A percentile compares a stretch with the other conserved stretches of the same genome.
phyloP scores from a whole-genome alignment of 352 stramenopile genomes.

The Phytopythium delawarense region DNA sequence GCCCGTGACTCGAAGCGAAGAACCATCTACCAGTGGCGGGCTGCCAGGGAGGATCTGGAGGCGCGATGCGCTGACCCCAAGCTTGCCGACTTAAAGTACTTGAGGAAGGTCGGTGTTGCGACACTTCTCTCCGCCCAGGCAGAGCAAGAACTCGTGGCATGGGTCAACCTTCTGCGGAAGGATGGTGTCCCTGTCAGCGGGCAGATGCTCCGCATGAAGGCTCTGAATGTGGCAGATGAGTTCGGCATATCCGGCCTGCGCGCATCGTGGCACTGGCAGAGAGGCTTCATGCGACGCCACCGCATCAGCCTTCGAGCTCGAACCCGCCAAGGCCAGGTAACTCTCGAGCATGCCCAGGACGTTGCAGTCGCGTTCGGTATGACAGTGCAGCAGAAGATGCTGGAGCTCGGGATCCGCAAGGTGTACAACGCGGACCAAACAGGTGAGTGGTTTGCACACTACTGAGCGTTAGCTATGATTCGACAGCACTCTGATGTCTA shows the following conservation, averaged over 20 bases:
- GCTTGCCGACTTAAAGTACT: neutral
- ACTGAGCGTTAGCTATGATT: no score
- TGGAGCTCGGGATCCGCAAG: slow-evolving; percentile 6
- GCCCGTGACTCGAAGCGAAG: neutral
- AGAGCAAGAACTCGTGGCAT: neutral
- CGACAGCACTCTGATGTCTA: neutral
- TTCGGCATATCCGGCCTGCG: neutral
- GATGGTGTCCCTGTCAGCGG: neutral
- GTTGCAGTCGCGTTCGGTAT: neutral
- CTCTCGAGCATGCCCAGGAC: slow-evolving; percentile 2
- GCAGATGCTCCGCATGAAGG: neutral
- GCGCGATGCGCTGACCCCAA: neutral
- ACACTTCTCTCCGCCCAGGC: neutral
- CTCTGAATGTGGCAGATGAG: neutral
- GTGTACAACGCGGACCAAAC: slow-evolving; percentile 14
- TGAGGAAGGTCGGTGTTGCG: neutral
- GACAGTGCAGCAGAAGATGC: slow-evolving; percentile 7
- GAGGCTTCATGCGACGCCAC: slow-evolving; percentile 8
- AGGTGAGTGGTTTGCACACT: slow-evolving; percentile 7
- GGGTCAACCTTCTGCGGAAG: neutral
- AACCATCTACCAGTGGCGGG: neutral
- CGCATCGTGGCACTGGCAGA: slow-evolving; percentile 5
- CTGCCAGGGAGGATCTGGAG: neutral
- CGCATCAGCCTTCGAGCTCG: slow-evolving; percentile 6
- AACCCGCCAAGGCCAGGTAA: slow-evolving; percentile 7